Conservation (phyloP, 306 rosid genomes). For the Lablab purpureus region DNA sequence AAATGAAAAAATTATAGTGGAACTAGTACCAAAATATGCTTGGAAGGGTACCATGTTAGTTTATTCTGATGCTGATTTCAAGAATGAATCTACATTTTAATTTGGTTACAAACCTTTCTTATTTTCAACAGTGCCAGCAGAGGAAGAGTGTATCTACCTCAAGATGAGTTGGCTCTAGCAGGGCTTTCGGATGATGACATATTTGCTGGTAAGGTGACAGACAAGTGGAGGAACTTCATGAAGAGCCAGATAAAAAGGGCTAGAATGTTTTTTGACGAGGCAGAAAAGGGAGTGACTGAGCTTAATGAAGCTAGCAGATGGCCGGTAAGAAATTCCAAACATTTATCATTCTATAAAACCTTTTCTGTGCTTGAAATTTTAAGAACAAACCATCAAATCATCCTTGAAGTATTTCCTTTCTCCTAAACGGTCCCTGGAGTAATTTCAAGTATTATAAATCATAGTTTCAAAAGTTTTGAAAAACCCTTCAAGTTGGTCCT, state of each 20-base stretch:
- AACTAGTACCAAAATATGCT: neutral
- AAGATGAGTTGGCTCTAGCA: constrained; percentile 68
- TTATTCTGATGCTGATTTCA: constrained; percentile 25
- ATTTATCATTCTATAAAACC: constrained; percentile 8
- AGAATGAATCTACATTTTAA: constrained; percentile 11
- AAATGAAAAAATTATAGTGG: neutral
- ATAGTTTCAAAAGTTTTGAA: neutral
- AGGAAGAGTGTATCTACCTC: constrained; percentile 73
- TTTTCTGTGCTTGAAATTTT: constrained; percentile 15
- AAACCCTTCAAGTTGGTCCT: neutral
- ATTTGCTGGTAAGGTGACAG: constrained; percentile 66
- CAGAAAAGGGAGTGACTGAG: constrained; percentile 64
- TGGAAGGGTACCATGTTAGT: neutral
- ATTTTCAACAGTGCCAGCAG: constrained; percentile 57
- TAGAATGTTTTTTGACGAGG: constrained; percentile 66
- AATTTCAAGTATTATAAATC: neutral
- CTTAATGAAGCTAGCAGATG: constrained; percentile 68
- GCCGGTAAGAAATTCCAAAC: constrained; percentile 60
- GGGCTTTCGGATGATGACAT: constrained; percentile 70
- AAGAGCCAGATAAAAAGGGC: constrained; percentile 69
- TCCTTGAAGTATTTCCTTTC: neutral
- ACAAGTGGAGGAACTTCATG: constrained; percentile 72
- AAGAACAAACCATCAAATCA: neutral
- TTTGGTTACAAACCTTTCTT: constrained; percentile 5
- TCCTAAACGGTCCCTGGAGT: neutral